Evolutionary conservation across 176 grass and related monocot genomes (phyloP).

Genomic region (Eremochloa ophiuroides): DNA sequence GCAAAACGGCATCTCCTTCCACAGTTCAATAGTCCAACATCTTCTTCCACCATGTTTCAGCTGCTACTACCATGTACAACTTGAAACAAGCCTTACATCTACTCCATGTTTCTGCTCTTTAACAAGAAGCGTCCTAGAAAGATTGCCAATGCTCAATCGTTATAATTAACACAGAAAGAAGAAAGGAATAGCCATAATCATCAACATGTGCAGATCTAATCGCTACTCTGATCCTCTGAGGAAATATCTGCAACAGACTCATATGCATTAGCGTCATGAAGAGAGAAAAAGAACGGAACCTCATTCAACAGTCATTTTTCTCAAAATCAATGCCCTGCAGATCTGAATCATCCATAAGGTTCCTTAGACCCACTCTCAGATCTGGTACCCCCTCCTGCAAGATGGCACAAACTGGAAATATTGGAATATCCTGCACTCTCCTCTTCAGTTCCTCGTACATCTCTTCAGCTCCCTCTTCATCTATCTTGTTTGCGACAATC

Average conservation of each 20-base stretch:
- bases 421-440: conserved; percentile 54
- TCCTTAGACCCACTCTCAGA: conserved; percentile 62
- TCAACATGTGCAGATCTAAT: not conserved
- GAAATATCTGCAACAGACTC: not conserved
- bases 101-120: not conserved
- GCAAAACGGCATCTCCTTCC: not conserved
- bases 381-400: conserved; percentile 69
- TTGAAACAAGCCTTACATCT: not conserved
- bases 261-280: not conserved
- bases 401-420: conserved; percentile 84
- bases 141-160: not conserved
- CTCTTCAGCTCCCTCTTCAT: conserved; percentile 64
- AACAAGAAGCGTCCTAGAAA: not conserved
- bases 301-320: conserved; percentile 48
- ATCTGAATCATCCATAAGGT: conserved; percentile 62
- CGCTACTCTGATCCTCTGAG: not conserved
- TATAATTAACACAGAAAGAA: not conserved
- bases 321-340: conserved; percentile 38
- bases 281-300: not conserved
- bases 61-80: not conserved
- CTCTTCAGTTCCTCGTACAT: conserved; percentile 56
- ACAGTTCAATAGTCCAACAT: not conserved
- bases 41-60: not conserved
- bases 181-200: not conserved
- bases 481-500: conserved; percentile 83